Evolutionary conservation across 2,329 filamentous ascomycete genomes (phyloP).

Genomic region (Diaporthe amygdali): DNA sequence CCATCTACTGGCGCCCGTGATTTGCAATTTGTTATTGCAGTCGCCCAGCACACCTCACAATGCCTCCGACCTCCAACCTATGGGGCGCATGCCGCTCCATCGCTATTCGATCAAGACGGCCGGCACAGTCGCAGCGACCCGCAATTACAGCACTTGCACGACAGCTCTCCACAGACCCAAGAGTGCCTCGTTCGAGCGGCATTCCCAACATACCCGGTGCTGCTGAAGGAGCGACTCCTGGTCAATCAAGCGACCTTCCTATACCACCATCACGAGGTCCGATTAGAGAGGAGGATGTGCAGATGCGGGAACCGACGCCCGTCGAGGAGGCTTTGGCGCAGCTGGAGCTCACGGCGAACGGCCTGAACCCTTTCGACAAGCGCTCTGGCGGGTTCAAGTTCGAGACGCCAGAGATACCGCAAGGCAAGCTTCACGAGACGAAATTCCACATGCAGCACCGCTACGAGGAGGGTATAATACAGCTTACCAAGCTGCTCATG

Average conservation of each 20-base stretch:
- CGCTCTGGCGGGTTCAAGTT: constrained; percentile 73
- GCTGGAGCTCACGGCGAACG: constrained; percentile 39
- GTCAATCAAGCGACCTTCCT: not conserved
- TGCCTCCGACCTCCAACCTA: constrained; percentile 62
- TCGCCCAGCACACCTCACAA: constrained; percentile 36
- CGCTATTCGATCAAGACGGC: constrained; percentile 43
- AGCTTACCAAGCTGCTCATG: constrained; percentile 93
- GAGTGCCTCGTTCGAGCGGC: constrained; percentile 7
- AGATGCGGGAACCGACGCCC: constrained; percentile 40
- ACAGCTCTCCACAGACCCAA: constrained; percentile 34
- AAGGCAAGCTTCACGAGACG: constrained; percentile 51
- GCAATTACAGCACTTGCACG: constrained; percentile 33
- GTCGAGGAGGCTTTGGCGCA: constrained; percentile 48
- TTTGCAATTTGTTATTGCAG: constrained; percentile 15
- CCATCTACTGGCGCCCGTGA: not conserved
- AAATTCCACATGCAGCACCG: constrained; percentile 73
- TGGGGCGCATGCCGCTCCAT: constrained; percentile 49
- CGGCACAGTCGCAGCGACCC: constrained; percentile 29
- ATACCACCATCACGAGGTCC: not conserved
- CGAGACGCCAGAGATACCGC: constrained; percentile 69
- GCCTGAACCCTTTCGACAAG: constrained; percentile 37
- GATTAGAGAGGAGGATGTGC: constrained; percentile 33
- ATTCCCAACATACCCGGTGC: constrained; percentile 11
- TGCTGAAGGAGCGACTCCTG: constrained; percentile 2
- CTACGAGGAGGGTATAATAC: constrained; percentile 84